Evolutionary conservation across 2,329 filamentous ascomycete genomes (phyloP).

Genomic region (Neofusicoccum parvum): DNA sequence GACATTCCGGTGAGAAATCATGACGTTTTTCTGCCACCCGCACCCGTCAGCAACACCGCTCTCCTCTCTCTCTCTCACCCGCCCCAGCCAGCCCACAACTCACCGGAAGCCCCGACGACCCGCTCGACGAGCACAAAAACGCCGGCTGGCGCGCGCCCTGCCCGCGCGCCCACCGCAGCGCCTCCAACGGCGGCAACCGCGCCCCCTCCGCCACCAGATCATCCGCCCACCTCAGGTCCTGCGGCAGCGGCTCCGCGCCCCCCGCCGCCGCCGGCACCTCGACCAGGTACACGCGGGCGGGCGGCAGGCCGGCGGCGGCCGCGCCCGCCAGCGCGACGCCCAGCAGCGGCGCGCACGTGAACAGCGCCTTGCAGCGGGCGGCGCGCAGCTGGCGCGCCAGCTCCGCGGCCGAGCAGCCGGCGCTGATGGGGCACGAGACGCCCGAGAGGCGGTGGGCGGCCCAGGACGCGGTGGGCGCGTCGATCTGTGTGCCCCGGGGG

Average conservation of each 20-base stretch:
- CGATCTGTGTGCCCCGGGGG: not conserved
- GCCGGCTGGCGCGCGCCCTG: not conserved
- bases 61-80: too few relatives aligned
- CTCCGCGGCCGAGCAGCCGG: not conserved
- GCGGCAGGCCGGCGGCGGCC: not conserved
- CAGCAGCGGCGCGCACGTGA: conserved; percentile 2
- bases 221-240: not conserved
- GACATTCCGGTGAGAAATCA: conserved; percentile 14
- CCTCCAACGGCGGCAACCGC: not conserved
- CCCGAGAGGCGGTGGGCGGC: conserved; percentile 3
- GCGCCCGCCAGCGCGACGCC: not conserved
- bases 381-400: not conserved
- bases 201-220: not conserved
- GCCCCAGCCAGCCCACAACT: not conserved
- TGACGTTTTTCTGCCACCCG: not conserved
- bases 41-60: not conserved
- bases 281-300: not conserved
- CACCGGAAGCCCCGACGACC: not conserved
- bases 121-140: conserved; percentile 7
- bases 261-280: not conserved
- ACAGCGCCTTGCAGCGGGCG: not conserved
- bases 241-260: not conserved
- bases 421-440: not conserved
- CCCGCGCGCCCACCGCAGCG: not conserved
- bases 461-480: conserved; percentile 6